Evolutionary conservation across 495 filamentous ascomycete species (phyloP).

Genomic region (Poronia punctata): DNA sequence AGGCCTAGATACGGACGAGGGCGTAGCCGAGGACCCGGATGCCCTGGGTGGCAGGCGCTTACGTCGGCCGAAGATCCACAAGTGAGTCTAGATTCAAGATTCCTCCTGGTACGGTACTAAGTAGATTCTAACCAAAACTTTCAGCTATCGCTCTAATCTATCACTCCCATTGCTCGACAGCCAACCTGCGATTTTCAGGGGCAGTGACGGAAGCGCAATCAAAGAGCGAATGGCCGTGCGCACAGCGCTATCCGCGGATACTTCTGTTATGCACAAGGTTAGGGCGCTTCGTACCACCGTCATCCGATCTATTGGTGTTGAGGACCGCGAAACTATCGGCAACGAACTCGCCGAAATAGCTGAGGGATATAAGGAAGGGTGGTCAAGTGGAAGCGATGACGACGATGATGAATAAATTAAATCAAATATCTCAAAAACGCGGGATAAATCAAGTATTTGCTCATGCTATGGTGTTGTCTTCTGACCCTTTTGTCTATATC

Average conservation of each 20-base stretch:
- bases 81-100: conserved; percentile 38
- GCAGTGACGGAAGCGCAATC: conserved; percentile 27
- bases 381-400: conserved; percentile 76
- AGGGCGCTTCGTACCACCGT: conserved; percentile 57
- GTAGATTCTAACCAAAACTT: conserved; percentile 2
- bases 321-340: conserved; percentile 73
- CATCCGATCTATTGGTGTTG: conserved; percentile 50
- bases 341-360: conserved; percentile 81
- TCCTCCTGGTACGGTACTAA: too few relatives aligned
- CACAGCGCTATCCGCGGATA: conserved; percentile 65
- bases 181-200: conserved; percentile 63
- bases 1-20: conserved; percentile 19
- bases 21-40: conserved; percentile 24
- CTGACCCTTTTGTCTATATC: too few relatives aligned
- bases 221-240: conserved; percentile 47
- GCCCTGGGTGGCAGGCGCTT: conserved; percentile 20
- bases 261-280: conserved; percentile 60
- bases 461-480: too few relatives aligned
- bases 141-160: conserved; percentile 45
- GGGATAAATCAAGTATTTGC: too few relatives aligned
- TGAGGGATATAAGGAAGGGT: conserved; percentile 85
- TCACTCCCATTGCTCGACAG: conserved; percentile 75
- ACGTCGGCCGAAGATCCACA: conserved; percentile 49
- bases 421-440: too few relatives aligned
- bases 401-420: conserved; percentile 58